phyloP scores from a whole-genome alignment of 148 eudicot genomes.

The Rhododendron mucronatum region DNA sequence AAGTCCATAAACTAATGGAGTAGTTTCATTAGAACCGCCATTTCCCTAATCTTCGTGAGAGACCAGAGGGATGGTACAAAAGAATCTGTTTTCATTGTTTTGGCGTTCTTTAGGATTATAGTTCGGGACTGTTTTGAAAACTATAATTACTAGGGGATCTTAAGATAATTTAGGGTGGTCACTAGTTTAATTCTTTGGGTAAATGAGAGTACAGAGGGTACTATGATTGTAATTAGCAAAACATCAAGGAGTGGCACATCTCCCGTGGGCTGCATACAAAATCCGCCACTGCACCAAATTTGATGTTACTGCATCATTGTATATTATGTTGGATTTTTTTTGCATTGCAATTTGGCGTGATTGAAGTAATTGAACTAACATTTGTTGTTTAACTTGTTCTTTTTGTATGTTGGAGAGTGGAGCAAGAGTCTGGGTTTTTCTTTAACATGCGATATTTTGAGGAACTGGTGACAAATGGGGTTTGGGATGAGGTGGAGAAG shows the following conservation, averaged over 20 bases:
- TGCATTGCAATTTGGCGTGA: conserved; percentile 6
- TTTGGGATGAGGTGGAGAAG: conserved; percentile 94
- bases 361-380: neutral
- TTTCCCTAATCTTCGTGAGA: neutral
- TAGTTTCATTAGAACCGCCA: neutral
- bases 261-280: neutral
- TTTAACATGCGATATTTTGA: conserved; percentile 91
- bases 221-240: neutral
- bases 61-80: neutral
- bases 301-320: neutral
- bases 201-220: neutral
- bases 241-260: neutral
- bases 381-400: conserved; percentile 5
- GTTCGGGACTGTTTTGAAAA: neutral
- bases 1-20: neutral
- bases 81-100: neutral
- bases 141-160: neutral
- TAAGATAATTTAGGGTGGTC: neutral
- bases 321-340: neutral
- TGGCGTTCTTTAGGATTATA: neutral
- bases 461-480: conserved; percentile 82
- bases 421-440: conserved; percentile 93
- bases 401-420: conserved; percentile 51
- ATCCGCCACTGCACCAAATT: neutral
- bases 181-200: neutral